Conservation (phyloP, 257 asterid genomes). For the Nicotiana attenuata region DNA sequence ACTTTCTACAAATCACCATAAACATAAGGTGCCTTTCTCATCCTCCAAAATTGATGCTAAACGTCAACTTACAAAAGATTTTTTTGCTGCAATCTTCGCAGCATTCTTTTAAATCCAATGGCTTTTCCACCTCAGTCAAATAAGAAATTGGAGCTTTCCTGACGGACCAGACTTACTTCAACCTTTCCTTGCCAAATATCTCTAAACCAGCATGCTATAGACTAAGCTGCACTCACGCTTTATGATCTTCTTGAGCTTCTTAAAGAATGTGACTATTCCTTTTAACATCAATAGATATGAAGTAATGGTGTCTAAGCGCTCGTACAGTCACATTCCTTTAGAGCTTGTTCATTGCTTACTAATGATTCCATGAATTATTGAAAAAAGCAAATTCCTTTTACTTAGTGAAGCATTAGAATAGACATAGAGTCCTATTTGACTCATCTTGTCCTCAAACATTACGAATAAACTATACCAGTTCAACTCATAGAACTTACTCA, state of each 20-base stretch:
- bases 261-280: not conserved
- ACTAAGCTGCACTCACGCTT: not conserved
- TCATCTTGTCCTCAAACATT: too few relatives aligned
- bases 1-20: not conserved
- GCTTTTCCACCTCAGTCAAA: not conserved
- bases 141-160: not conserved
- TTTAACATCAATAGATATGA: not conserved
- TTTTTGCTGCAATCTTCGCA: too few relatives aligned
- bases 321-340: not conserved
- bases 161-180: not conserved
- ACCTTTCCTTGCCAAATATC: not conserved
- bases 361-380: not conserved
- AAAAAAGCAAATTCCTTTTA: not conserved
- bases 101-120: too few relatives aligned
- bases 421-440: too few relatives aligned
- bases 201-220: not conserved
- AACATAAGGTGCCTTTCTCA: not conserved
- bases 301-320: not conserved
- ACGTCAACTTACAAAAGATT: not conserved
- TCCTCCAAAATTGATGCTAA: not conserved
- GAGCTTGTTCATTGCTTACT: not conserved
- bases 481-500: not conserved
- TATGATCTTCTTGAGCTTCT: not conserved
- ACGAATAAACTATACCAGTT: not conserved
- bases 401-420: not conserved